Base-by-base conservation (phyloP, 2,329 filamentous ascomycete species). In the Penicillium sp. region DNA sequence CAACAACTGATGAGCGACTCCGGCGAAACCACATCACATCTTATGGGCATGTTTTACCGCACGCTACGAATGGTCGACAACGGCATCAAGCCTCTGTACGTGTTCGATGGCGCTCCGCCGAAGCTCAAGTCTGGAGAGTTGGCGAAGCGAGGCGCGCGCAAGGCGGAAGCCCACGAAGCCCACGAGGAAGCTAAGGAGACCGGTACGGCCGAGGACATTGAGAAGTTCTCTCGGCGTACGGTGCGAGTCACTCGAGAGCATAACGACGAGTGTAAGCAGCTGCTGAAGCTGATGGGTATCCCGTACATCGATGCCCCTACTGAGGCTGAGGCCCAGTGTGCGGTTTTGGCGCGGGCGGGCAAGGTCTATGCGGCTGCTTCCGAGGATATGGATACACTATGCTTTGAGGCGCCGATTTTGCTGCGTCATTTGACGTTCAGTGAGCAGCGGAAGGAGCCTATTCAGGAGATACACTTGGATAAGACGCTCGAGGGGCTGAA, bases 41-140 rank as follows among this genome's bases (percentile, higher is more conserved):
- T 99, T 15, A 97, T 99, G 92, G 94, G 94, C 68, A 93, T 99
- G 86, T 99, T 99, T 79, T 99, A 99, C 80, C 92, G 94, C 65
- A 99, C 94, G 2, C 82, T 99, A 6, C 91, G 94, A 65, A 97
- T 99, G 78, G 90, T 97, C 67, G 94, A 99, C 76, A 97, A 96
- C 66, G 94, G 94, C 52, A 97, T 99, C 78, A 99, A 99, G 72
- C 94, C 94, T 1, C 83, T 99, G 62, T 99, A 96, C 73, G 93
- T 99, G 52, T 99, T 99, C 71, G 94, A 99, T 65, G 94, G 94
- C 53, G 91, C 92, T 9, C 94, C 94, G 16, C 94, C 94, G 0
- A 97, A 96, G 73, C 86, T 99, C 70, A 99, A 99, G 77, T 96
- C 91, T 0, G 94, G 94, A 58, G 94, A 99, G 76, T 81, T 99